Evolutionary conservation across 108 stramenopile genomes (phyloP).

Genomic region (Ochromonas danica): DNA sequence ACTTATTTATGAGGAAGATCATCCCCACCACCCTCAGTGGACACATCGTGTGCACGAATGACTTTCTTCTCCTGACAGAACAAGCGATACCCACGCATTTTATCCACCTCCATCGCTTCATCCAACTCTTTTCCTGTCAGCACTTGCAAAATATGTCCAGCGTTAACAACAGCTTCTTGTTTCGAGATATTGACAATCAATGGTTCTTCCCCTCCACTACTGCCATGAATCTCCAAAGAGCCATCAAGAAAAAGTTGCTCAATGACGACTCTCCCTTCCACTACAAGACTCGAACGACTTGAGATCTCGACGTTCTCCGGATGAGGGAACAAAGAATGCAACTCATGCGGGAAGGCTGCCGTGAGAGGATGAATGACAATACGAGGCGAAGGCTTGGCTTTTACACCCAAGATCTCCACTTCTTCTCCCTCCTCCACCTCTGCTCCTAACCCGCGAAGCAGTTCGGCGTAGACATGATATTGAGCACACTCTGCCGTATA

Average conservation of each 20-base stretch:
- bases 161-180: too few species aligned
- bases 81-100: too few species aligned
- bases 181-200: too few species aligned
- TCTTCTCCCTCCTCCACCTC: background rate
- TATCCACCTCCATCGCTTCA: too few species aligned
- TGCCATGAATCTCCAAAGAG: too few species aligned
- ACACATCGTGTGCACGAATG: too few species aligned
- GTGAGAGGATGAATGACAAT: conserved; percentile 17
- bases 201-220: too few species aligned
- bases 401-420: background rate
- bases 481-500: conserved; percentile 78
- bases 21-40: too few species aligned
- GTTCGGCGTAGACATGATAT: conserved; percentile 49
- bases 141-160: too few species aligned
- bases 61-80: too few species aligned
- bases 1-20: too few species aligned
- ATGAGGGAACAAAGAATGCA: background rate
- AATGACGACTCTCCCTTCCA: background rate
- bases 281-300: background rate
- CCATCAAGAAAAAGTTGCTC: background rate
- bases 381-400: background rate
- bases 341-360: conserved; percentile 19
- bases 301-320: background rate
- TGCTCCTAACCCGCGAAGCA: conserved; percentile 49
- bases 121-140: too few species aligned